Base-by-base conservation (phyloP, 148 eudicot genomes). In the Selenicereus undatus region DNA sequence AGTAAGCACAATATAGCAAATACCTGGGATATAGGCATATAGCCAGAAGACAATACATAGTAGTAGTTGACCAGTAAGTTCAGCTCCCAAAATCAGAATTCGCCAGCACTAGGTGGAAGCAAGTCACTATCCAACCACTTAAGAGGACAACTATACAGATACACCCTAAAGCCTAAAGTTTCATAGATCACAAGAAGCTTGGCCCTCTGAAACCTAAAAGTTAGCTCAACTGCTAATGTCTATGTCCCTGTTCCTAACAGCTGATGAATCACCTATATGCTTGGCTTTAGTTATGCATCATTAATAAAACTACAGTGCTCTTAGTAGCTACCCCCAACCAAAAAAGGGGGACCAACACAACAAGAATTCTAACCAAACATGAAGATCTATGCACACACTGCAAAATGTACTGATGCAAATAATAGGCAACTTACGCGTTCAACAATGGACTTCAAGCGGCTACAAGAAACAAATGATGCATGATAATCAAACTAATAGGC, bases 181-280 rank as follows among this genome's bases (percentile, higher is more conserved):
- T 52, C 30, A 70, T 80, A 65, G 54, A 77, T 80, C 79, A 81
- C 76, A 84, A 42, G 83, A 27, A 32, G 48, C 51, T 73, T 80
- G 64, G 50, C 68, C 42, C 65, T 70, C 70, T 71, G 30, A 51
- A 64, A 80, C 75, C 48, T 71, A 77, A 17, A 83, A 52, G 65
- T 81, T 84, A 72, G 86, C 21, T 51, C 86, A 84, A 81, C 86
- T 32, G 66, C 84, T 77, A 21, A 11, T 12, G 35, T 66, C 71
- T 27, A 13, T 1, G 26, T 76, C 29, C 43, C 71, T 77, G 11
- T 73, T 66, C 50, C 48, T 65, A 78, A 65, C 39, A 81, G 8
- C 83, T 82, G 27, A 84, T 76, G 35, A 76, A 71, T 48, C 52
- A 78, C 35, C 68, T 10, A 11, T 66, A n/a, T 74, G 52, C 43